Evolutionary conservation across 2,329 filamentous ascomycete species (phyloP), one percentile per base, ranked within the genome.

Genomic region (Ophiostoma tasmaniense): DNA sequence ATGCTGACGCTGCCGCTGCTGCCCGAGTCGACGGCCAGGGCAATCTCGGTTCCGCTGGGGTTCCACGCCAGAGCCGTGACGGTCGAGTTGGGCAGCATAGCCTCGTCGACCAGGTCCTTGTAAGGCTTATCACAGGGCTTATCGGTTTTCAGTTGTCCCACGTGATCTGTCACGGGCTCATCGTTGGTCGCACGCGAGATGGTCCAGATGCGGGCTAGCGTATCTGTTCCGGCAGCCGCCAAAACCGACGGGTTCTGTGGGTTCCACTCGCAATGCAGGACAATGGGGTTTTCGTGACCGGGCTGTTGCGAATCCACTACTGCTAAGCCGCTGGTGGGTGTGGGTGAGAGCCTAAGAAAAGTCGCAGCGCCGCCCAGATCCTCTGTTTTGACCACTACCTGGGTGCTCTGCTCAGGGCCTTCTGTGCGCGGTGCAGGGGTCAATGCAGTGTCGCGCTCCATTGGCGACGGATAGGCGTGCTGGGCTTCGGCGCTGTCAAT

Each of bases 241-340:
- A 89, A 82, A 79, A 87, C 80, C 71, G 83, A 85, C 77, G 87
- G 84, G 81, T 89, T 83, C 78, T 77, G 82, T 74, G 87, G 87
- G 81, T 85, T 88, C 85, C 86, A 89, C 82, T 88, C 85, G 83
- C 87, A 89, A 78, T 88, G 86, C 80, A 89, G 82, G 78, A 89
- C 79, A 75, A 88, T 83, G 76, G 87, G 85, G 78, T 83, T 85
- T 76, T 86, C 83, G 76, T 76, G 72, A 66, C 70, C 72, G 20
- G 70, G 72, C 68, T 71, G 71, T 33, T 71, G 70, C 71, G 70
- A 45, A 65, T 68, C 69, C 59, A 69, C 62, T 39, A 39, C 37
- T 39, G 13, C 37, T 66, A 70, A 66, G 78, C 76, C 55, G 78
- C 76, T 71, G 74, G 77, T 74, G 74, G 74, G 75, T 64, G 75